Evolutionary conservation across 1,284 basidiomycete species (phyloP).

Genomic region (Albatrellus sp.): DNA sequence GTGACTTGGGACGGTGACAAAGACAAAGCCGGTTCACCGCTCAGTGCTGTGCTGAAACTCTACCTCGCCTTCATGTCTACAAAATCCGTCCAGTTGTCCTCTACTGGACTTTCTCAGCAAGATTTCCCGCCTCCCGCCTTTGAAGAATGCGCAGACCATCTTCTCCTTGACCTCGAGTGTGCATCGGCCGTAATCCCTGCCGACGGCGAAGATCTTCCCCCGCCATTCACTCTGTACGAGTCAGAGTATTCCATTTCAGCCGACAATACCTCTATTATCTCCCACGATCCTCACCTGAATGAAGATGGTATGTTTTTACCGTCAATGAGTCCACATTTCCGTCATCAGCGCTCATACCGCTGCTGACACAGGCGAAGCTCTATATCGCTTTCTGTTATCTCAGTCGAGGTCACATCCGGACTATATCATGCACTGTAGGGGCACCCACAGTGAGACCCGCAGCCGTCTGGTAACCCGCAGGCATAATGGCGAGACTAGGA

Average conservation of each 20-base stretch:
- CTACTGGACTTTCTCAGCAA: too few relatives aligned
- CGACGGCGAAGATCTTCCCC: slow-evolving; percentile 37
- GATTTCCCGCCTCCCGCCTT: slow-evolving; percentile 22
- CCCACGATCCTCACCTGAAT: slow-evolving; percentile 63
- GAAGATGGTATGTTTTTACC: slow-evolving; percentile 43
- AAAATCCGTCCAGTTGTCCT: too few relatives aligned
- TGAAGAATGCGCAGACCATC: slow-evolving; percentile 17
- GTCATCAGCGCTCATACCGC: slow-evolving; percentile 27
- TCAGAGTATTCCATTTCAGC: slow-evolving; percentile 43
- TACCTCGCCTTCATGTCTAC: slow-evolving; percentile 1
- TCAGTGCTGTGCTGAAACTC: too few relatives aligned
- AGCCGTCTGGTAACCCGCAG: slow-evolving; percentile 33
- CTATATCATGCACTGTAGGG: slow-evolving; percentile 38
- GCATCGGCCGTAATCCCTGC: slow-evolving; percentile 9
- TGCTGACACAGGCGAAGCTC: slow-evolving; percentile 41
- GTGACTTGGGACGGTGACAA: too few relatives aligned
- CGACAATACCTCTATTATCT: slow-evolving; percentile 38
- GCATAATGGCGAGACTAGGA: slow-evolving; percentile 17
- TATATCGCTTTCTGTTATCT: slow-evolving; percentile 59
- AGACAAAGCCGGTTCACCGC: too few relatives aligned
- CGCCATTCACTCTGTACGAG: slow-evolving; percentile 48
- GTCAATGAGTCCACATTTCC: slow-evolving; percentile 19
- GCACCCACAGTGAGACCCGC: slow-evolving; percentile 45
- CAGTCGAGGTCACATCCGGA: slow-evolving; percentile 37
- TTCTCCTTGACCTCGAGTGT: slow-evolving; percentile 16